phyloP scores from a whole-genome alignment of 495 filamentous ascomycete genomes.

The Aspergillus baeticus region DNA sequence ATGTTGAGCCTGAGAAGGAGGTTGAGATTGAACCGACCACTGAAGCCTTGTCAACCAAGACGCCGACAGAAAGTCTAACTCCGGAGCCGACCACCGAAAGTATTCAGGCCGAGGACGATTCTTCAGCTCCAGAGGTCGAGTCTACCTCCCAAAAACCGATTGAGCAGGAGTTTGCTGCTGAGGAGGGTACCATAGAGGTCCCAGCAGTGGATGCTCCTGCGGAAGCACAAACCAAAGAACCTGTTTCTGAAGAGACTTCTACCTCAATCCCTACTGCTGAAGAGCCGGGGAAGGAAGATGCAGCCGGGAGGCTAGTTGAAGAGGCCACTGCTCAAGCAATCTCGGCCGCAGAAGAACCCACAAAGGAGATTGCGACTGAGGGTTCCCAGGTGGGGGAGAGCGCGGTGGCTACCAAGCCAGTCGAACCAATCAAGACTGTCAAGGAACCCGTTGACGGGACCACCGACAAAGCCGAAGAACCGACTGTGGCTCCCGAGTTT shows the following conservation, averaged over 20 bases:
- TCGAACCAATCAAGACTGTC: background rate
- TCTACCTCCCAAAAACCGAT: background rate
- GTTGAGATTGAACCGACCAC: background rate
- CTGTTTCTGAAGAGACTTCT: background rate
- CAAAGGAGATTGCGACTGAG: conserved; percentile 1
- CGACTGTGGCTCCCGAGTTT: background rate
- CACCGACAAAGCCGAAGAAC: background rate
- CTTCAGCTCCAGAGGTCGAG: background rate
- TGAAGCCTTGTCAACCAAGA: background rate
- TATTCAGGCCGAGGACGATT: background rate
- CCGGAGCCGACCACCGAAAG: conserved; percentile 1
- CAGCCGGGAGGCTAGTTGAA: background rate
- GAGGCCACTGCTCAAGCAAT: background rate
- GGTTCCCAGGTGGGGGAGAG: background rate
- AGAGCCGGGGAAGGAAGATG: conserved; percentile 2
- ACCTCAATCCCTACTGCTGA: background rate
- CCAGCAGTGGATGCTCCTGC: background rate
- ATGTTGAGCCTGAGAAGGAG: background rate
- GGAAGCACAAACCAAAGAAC: background rate
- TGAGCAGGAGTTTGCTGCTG: background rate
- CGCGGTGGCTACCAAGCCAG: background rate
- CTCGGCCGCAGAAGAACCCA: background rate
- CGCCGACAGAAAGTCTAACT: background rate
- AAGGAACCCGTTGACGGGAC: conserved; percentile 5
- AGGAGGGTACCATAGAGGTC: background rate